These are phyloP conservation scores for Aspergillus taichungensis DNA, from an alignment of 495 filamentous ascomycete species.

Conservation along the genomic window DNA sequence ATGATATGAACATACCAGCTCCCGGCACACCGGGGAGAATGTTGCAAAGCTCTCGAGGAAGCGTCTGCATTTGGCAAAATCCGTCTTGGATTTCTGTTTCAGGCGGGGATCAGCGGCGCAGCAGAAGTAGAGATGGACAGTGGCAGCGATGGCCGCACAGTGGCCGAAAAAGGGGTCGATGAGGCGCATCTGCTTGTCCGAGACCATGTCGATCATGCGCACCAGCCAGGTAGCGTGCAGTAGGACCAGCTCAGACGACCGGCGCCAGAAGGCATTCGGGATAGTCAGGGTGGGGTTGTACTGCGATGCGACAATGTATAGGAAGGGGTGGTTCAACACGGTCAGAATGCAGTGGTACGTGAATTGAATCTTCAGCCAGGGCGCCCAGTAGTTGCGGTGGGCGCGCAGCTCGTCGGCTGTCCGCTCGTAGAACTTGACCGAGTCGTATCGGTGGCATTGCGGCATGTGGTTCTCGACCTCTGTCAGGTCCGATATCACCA, in stretches of 20 bases:
- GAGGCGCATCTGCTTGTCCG: conserved; percentile 34
- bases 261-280: conserved; percentile 38
- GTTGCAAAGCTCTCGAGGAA: conserved; percentile 33
- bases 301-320: conserved; percentile 40
- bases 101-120: conserved; percentile 34
- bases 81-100: conserved; percentile 37
- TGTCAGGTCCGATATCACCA: conserved; percentile 34
- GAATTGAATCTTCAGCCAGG: conserved; percentile 40
- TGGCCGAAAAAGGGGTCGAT: conserved; percentile 40
- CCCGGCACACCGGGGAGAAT: conserved; percentile 31
- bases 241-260: conserved; percentile 36
- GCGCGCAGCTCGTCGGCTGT: conserved; percentile 25
- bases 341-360: conserved; percentile 39
- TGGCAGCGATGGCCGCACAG: conserved; percentile 35
- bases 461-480: conserved; percentile 38
- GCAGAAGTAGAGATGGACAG: conserved; percentile 39
- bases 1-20: conserved; percentile 32
- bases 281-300: conserved; percentile 38
- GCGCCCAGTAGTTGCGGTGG: conserved; percentile 33
- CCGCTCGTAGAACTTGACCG: conserved; percentile 38
- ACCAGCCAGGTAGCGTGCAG: conserved; percentile 41
- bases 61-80: conserved; percentile 36
- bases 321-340: conserved; percentile 38
- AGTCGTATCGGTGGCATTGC: conserved; percentile 38
- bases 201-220: conserved; percentile 41